phyloP scores from a whole-genome alignment of 2,329 filamentous ascomycete species.

The Pestalotiopsis sp. region DNA sequence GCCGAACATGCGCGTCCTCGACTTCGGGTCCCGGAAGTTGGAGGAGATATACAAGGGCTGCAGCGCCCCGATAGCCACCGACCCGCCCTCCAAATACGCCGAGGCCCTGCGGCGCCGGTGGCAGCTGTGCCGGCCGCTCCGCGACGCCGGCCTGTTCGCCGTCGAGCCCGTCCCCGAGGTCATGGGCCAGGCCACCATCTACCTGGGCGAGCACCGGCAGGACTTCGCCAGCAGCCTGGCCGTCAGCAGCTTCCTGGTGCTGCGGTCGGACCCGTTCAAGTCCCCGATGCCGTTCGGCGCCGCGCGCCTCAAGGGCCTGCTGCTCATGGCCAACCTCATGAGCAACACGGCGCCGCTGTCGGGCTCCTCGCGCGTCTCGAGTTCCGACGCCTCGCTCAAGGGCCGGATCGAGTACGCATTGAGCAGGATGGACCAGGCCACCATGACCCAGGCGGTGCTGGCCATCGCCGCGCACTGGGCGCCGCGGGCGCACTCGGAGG shows the following conservation, averaged over 20 bases:
- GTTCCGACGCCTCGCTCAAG: conserved; percentile 13
- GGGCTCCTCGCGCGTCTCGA: conserved; percentile 21
- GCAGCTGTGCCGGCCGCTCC: conserved; percentile 38
- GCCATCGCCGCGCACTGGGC: conserved; percentile 47
- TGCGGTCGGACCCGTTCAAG: conserved; percentile 51
- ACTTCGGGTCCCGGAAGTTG: conserved; percentile 18
- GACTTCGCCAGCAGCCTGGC: conserved; percentile 47
- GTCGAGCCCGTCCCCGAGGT: conserved; percentile 49
- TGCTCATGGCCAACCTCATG: conserved; percentile 54
- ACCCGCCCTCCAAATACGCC: conserved; percentile 12
- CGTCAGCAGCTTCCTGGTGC: conserved; percentile 48
- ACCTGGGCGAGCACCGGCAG: conserved; percentile 40
- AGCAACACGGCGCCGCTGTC: conserved; percentile 45
- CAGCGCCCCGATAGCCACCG: conserved; percentile 16
- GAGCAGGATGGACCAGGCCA: conserved; percentile 51
- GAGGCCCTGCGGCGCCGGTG: conserved; percentile 37
- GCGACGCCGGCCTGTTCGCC: conserved; percentile 44
- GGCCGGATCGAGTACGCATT: conserved; percentile 31
- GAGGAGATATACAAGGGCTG: conserved; percentile 34
- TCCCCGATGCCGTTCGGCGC: conserved; percentile 52
- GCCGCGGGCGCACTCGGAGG: conserved; percentile 41
- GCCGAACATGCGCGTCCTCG: conserved; percentile 25
- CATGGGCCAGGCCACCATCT: conserved; percentile 45
- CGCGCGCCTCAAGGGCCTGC: conserved; percentile 50
- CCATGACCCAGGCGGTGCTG: conserved; percentile 54